phyloP scores from a whole-genome alignment of 768 basidiomycete species.

The Panellus pusillus region DNA sequence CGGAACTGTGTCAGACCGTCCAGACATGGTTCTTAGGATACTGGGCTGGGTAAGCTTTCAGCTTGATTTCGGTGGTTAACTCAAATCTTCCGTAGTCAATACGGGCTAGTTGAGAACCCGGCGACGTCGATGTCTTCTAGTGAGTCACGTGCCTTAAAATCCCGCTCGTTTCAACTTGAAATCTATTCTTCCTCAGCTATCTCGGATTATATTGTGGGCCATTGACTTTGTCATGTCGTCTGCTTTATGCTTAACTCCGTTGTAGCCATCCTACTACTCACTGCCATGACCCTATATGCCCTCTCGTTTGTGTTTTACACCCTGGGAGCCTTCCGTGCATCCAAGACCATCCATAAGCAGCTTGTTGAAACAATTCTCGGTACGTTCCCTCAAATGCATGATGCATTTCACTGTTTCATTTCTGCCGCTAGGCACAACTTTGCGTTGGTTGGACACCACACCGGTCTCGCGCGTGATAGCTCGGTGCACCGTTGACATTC shows the following conservation, averaged over 20 bases:
- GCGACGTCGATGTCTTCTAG: constrained; percentile 21
- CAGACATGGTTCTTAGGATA: constrained; percentile 29
- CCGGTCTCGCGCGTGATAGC: constrained; percentile 41
- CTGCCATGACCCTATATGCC: constrained; percentile 28
- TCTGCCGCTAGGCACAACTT: neutral
- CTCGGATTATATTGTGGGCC: constrained; percentile 16
- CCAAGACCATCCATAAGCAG: constrained; percentile 38
- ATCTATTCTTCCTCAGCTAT: constrained; percentile 3
- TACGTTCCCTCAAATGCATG: constrained; percentile 31
- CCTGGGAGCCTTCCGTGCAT: constrained; percentile 40
- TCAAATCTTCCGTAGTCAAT: constrained; percentile 7
- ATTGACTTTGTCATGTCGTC: neutral
- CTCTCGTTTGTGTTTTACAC: constrained; percentile 31
- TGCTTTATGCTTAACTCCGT: neutral
- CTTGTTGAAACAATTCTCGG: constrained; percentile 43
- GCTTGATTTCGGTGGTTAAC: neutral
- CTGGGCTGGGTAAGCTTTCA: constrained; percentile 21
- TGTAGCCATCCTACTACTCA: constrained; percentile 27
- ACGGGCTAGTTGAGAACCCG: constrained; percentile 15
- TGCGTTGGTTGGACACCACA: constrained; percentile 29
- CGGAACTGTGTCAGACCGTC: constrained; percentile 14
- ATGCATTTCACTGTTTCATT: no score
- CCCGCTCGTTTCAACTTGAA: neutral
- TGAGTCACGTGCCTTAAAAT: constrained; percentile 21
- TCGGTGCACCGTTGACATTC: constrained; percentile 50